These are phyloP conservation scores for Raphidocelis subcapitata DNA, from an alignment of 139 green algal genomes.

Conservation along the genomic window DNA sequence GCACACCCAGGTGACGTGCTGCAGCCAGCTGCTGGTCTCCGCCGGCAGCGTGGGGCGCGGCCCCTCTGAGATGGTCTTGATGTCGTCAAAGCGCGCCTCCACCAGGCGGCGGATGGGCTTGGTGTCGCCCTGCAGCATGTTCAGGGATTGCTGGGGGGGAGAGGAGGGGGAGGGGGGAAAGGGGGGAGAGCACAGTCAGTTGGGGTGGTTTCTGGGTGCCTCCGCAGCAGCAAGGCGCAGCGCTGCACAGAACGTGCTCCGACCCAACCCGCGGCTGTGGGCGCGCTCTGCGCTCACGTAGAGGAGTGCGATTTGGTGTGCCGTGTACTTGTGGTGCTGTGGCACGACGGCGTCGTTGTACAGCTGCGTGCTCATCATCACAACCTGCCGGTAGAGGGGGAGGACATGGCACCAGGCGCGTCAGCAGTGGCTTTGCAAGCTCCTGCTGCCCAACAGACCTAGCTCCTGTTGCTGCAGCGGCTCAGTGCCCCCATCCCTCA, in stretches of 20 bases:
- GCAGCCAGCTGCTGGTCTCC: slow-evolving; percentile 52
- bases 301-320: slow-evolving; percentile 62
- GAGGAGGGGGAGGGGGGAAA: too few relatives aligned
- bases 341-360: slow-evolving; percentile 59
- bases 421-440: too few relatives aligned
- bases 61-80: slow-evolving; percentile 61
- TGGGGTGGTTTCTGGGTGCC: background rate
- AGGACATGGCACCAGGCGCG: too few relatives aligned
- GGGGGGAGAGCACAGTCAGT: too few relatives aligned
- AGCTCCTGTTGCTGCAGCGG: too few relatives aligned
- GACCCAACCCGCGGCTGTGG: too few relatives aligned
- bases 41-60: slow-evolving; percentile 39
- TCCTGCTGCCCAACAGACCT: too few relatives aligned
- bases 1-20: slow-evolving; percentile 54
- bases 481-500: too few relatives aligned
- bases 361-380: slow-evolving; percentile 67
- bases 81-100: slow-evolving; percentile 60
- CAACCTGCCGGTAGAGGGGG: slow-evolving; percentile 26
- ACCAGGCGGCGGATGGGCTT: slow-evolving; percentile 56
- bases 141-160: slow-evolving; percentile 69
- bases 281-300: slow-evolving; percentile 46
- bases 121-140: slow-evolving; percentile 61
- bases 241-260: too few relatives aligned
- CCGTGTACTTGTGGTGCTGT: slow-evolving; percentile 63
- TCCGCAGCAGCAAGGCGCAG: background rate